Percentiles rank a stretch among this genome's conserved stretches.
Evolutionary conservation across 169 alveolate genomes (phyloP).

Genomic region (Amoebophrya sp.): DNA sequence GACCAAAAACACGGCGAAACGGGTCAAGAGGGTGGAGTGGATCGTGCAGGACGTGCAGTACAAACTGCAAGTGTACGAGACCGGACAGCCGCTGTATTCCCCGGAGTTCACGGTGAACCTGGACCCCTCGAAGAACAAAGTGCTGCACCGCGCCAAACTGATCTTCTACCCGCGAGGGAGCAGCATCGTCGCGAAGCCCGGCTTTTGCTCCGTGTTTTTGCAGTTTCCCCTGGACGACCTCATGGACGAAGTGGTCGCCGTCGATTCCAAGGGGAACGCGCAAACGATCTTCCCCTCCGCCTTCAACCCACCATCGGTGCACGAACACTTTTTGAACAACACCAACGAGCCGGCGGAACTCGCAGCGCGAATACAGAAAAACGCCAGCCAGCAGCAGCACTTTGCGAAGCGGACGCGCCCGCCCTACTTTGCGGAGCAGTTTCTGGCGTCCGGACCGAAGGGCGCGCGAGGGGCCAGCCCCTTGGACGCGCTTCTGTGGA

Average conservation of each 20-base stretch:
- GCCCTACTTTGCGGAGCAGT: no score
- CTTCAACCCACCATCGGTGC: no score
- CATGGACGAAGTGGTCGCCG: no score
- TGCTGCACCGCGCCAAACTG: not conserved
- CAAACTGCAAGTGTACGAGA: not conserved
- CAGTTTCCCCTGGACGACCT: not conserved
- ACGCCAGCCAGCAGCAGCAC: no score
- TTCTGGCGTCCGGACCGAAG: no score
- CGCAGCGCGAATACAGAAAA: no score
- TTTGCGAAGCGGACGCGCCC: no score
- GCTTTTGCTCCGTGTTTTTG: not conserved
- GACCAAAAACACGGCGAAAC: not conserved
- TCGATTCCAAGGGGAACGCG: no score
- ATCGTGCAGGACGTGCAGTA: not conserved
- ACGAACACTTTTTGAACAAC: no score
- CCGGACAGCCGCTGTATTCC: conserved; percentile 15
- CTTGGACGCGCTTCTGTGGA: not conserved
- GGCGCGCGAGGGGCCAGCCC: no score
- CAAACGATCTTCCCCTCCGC: no score
- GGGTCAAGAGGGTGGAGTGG: not conserved
- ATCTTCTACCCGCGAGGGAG: not conserved
- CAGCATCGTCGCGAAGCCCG: not conserved
- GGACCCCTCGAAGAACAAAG: not conserved
- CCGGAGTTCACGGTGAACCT: not conserved
- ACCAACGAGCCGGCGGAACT: no score